A percentile compares a stretch with the other conserved stretches of the same genome.
Conservation (phyloP, 345 rosid genomes). For the Arabis alpina region DNA sequence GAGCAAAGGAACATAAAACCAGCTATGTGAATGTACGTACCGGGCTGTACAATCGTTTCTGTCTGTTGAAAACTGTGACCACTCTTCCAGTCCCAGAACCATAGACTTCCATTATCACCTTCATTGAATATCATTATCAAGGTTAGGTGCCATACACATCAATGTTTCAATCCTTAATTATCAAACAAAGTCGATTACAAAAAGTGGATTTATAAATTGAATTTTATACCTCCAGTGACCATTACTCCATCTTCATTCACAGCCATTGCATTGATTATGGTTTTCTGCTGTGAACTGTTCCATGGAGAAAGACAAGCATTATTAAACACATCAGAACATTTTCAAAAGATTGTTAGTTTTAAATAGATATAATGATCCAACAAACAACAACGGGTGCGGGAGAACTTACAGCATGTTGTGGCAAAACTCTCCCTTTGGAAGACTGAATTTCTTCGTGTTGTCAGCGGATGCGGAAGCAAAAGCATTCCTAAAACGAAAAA, state of each 20-base stretch:
- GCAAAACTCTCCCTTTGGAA: conserved; percentile 88
- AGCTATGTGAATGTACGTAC: conserved; percentile 35
- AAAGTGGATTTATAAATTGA: not conserved
- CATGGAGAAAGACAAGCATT: not conserved
- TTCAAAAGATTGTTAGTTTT: no score
- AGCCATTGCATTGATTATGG: conserved; percentile 94
- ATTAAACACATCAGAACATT: conserved; percentile 1
- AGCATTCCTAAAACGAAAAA: conserved; percentile 58
- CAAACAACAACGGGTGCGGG: no score
- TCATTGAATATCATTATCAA: not conserved
- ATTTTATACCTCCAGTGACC: conserved; percentile 82
- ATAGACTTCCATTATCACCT: conserved; percentile 98
- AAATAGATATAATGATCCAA: no score
- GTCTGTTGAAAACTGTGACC: conserved; percentile 97
- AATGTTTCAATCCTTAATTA: no score
- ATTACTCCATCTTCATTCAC: conserved; percentile 94
- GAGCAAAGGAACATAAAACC: conserved; percentile 14
- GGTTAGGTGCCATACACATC: no score
- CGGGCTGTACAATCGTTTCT: conserved; percentile 94
- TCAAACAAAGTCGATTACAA: not conserved
- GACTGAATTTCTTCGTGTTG: conserved; percentile 88
- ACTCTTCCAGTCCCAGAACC: conserved; percentile 99
- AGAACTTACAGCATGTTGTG: conserved; percentile 91
- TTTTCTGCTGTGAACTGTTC: conserved; percentile 96
- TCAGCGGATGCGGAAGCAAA: conserved; percentile 99